phyloP scores from a whole-genome alignment of 805 yeast genomes.

The Wickerhamiella domercqiae region DNA sequence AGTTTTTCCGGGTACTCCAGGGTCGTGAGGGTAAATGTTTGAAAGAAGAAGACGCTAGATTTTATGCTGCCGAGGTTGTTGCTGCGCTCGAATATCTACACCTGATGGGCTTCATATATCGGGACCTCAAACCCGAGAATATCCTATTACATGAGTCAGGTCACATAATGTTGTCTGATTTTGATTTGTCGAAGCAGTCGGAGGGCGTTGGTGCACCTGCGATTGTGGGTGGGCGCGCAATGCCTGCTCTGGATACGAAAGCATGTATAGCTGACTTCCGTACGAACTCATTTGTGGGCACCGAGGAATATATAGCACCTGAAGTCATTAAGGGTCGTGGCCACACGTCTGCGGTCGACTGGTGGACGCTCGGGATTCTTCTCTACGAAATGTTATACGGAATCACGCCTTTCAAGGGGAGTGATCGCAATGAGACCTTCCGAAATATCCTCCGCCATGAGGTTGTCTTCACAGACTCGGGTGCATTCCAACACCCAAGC shows the following conservation, averaged over 20 bases:
- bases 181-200: constrained; percentile 84
- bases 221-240: constrained; percentile 30
- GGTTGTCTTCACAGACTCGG: constrained; percentile 56
- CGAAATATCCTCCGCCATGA: constrained; percentile 75
- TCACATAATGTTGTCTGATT: constrained; percentile 94
- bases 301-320: constrained; percentile 97
- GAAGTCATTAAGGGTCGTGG: constrained; percentile 96
- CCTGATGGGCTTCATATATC: constrained; percentile 89
- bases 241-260: constrained; percentile 75
- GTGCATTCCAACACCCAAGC: constrained; percentile 39
- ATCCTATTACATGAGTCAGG: constrained; percentile 91
- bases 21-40: constrained; percentile 78
- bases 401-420: constrained; percentile 91
- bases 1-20: constrained; percentile 89
- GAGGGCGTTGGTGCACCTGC: constrained; percentile 64
- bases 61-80: constrained; percentile 92
- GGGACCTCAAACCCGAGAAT: constrained; percentile 95
- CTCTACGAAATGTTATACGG: constrained; percentile 92
- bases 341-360: constrained; percentile 94
- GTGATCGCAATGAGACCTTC: constrained; percentile 76
- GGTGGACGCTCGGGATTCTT: constrained; percentile 98
- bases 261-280: constrained; percentile 91
- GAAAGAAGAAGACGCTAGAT: constrained; percentile 73
- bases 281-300: constrained; percentile 96
- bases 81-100: constrained; percentile 94